Base-by-base conservation (phyloP, 306 rosid genomes). In the Cicer yamashitae region DNA sequence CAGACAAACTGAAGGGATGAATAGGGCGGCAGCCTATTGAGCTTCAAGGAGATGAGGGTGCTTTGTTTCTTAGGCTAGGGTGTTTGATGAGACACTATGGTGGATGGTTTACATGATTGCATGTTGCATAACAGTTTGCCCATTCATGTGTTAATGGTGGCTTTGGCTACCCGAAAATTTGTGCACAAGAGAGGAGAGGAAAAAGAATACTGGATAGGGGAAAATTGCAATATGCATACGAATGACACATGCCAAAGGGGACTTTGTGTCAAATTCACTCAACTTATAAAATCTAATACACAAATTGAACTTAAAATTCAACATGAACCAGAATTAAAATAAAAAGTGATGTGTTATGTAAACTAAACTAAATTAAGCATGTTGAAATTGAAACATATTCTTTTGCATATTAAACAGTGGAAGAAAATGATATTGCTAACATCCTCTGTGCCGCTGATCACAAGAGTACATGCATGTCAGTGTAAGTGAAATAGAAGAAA, bases 401-500 rank as follows among this genome's bases (percentile, higher is more conserved):
- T 6, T 74, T 9, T 39, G 46, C 5, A 18, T 50, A 20, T 51
- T 63, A 48, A 20, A 30, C 39, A 15, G 38, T 0, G 6, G 63
- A 18, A 50, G 46, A 38, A 54, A 17, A 39, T 1, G 7, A 7
- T 34, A 22, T 18, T 63, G 39, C 44, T 39, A 39, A 20, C 14
- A 38, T 40, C 40, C 40, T 47, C 1, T 7, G 56, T 54, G 73
- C 9, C 14, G 18, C 43, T 30, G 2, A 34, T 60, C 66, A 39
- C 7, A n/a, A 0, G 43, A 5, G 39, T 54, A 8, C 3, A 48
- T 8, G 51, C 20, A 10, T 43, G 45, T 8, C 40, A 61, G 54
- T 39, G 45, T 39, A 34, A 58, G 25, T 30, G 40, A 71, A 30
- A 81, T 40, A 77, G 74, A 72, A 72, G 59, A 73, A 71, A 80